Conservation (phyloP, 768 basidiomycete genomes). For the Tulasnella sp. region DNA sequence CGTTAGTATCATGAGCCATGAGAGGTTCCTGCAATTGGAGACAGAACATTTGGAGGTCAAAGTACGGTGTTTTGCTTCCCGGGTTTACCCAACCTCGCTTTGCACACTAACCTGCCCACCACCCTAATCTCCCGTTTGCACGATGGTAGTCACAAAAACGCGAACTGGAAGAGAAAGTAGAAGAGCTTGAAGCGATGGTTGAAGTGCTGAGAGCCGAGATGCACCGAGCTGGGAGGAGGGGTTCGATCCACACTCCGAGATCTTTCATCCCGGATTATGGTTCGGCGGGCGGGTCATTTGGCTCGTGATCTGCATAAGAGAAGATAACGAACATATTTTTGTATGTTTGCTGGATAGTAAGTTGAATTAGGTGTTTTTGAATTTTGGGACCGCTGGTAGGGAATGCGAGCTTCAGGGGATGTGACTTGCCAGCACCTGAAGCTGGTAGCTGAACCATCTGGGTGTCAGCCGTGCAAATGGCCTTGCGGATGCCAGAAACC, state of each 20-base stretch:
- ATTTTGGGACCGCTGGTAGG: neutral
- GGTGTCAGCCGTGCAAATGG: too few relatives aligned
- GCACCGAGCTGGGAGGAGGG: conserved; percentile 26
- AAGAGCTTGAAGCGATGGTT: conserved; percentile 72
- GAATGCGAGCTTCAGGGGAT: neutral
- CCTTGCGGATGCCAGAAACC: too few relatives aligned
- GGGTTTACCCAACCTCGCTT: too few relatives aligned
- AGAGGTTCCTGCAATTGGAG: conserved; percentile 27
- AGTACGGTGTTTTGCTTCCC: conserved; percentile 3
- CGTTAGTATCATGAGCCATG: neutral
- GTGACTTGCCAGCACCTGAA: neutral
- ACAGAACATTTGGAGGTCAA: conserved; percentile 29
- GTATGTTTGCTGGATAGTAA: neutral
- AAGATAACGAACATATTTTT: neutral
- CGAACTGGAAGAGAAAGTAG: conserved; percentile 57
- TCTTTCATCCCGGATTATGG: conserved; percentile 16
- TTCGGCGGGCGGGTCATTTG: neutral
- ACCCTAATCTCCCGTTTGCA: too few relatives aligned
- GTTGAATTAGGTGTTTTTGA: neutral
- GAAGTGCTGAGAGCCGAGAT: conserved; percentile 48
- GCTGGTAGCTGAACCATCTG: neutral
- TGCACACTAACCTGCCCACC: too few relatives aligned
- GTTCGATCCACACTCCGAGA: conserved; percentile 15
- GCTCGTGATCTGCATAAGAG: neutral
- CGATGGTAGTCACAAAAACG: conserved; percentile 55